Base-by-base conservation (phyloP, 768 basidiomycete species). In the Grammothele lineata region DNA sequence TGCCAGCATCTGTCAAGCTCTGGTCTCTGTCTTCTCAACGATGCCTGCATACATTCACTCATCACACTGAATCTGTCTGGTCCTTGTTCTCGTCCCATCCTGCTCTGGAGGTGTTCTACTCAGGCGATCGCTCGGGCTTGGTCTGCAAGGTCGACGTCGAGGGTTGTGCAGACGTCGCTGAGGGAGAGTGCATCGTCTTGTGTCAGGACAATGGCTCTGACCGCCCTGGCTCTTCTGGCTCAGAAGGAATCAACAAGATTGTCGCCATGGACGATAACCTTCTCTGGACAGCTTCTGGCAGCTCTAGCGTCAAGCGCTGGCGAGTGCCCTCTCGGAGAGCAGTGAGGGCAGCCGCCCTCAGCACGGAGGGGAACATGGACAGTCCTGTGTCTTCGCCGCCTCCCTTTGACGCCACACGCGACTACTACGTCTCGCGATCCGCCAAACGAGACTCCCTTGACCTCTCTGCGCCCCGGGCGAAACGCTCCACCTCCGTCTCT, bases 51-150 rank as follows among this genome's bases (percentile, higher is more conserved):
- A 98, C 95, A 2, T 99, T 97, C 70, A 89, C 90, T 0, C 86
- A 97, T 60, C 95, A 98, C 62, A 83, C 88, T 12, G 92, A 94
- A 50, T 88, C 87, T 12, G 92, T 97, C 37, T 98, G 96, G 95
- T 85, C 94, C 0, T 72, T 99, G 6, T 81, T 80, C 61, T 95
- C 93, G 8, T 75, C 81, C 0, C 93, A 98, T 62, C 90, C 93
- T 0, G 81, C 85, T 7, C 73, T 99, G 42, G 82, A 80, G 62
- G 74, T 82, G 2, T 99, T 99, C 70, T 97, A 95, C 67, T 96
- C 94, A 0, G 96, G 95, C 9, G 95, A 97, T 57, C 78, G 88
- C 23, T 80, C 87, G 3, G 96, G 95, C n/a, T 71, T 84, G 48
- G 82, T 98, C 6, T 92, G 90, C 63, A 83, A 83, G 54, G 85